Percentiles rank a stretch among this genome's conserved stretches.
These are phyloP conservation scores for Phytophthora pluvialis DNA, from an alignment of 352 stramenopile species.

Conservation along the genomic window DNA sequence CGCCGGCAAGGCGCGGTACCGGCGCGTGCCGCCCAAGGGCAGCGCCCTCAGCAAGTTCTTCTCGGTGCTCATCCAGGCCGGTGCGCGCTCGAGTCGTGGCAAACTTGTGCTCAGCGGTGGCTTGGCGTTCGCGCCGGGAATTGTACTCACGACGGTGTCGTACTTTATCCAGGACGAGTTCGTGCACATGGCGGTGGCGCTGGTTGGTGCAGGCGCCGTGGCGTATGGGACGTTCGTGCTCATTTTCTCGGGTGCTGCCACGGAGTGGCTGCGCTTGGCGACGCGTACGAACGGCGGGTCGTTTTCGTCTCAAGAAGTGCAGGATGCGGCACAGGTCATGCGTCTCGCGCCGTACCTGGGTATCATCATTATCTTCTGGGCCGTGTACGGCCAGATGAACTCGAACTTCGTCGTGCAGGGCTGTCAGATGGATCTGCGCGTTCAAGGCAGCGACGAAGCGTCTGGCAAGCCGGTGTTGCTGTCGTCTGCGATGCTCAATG, in stretches of 20 bases:
- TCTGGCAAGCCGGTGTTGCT: conserved; percentile 57
- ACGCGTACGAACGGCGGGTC: conserved; percentile 57
- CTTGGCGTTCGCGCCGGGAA: conserved; percentile 71
- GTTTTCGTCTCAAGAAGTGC: conserved; percentile 63
- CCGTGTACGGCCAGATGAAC: conserved; percentile 83
- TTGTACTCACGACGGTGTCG: conserved; percentile 78
- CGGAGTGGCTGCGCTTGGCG: conserved; percentile 65
- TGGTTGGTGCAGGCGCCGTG: conserved; percentile 57
- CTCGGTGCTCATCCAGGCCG: conserved; percentile 69
- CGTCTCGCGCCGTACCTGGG: conserved; percentile 83
- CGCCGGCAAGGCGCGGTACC: conserved; percentile 64
- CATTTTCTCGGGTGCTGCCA: conserved; percentile 64
- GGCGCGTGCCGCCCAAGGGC: conserved; percentile 73
- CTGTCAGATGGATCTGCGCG: conserved; percentile 91
- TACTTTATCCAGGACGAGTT: conserved; percentile 76
- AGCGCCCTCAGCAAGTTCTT: conserved; percentile 81
- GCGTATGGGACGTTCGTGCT: conserved; percentile 78
- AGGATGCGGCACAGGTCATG: conserved; percentile 79
- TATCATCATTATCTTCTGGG: conserved; percentile 88
- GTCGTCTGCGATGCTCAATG: conserved; percentile 86
- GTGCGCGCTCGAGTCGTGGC: conserved; percentile 53
- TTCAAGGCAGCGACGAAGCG: conserved; percentile 40
- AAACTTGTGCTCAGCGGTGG: conserved; percentile 81
- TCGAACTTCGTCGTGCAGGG: conserved; percentile 89
- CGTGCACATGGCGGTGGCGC: conserved; percentile 66